Conservation (phyloP, 2,329 filamentous ascomycete genomes). For the Endoconidiophora laricicola region DNA sequence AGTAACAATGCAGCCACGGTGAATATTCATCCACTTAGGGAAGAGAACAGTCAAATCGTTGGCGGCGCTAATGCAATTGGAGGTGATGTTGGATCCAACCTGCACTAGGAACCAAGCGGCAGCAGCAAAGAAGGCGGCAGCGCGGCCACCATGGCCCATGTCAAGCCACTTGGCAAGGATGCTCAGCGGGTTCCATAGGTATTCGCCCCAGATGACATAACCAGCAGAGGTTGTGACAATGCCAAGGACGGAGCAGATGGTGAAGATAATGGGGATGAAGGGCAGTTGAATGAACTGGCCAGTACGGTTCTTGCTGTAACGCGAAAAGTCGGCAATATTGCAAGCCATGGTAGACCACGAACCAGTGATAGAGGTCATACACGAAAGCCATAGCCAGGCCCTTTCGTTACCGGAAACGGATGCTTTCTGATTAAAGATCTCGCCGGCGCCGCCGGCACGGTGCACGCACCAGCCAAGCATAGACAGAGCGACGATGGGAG, state of each 20-base stretch:
- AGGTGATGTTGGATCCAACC: slow-evolving; percentile 19
- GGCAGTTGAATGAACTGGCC: slow-evolving; percentile 31
- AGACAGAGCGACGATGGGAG: slow-evolving; percentile 14
- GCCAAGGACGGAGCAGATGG: slow-evolving; percentile 28
- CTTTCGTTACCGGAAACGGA: slow-evolving; percentile 21
- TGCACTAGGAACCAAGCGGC: slow-evolving; percentile 18
- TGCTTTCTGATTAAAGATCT: slow-evolving; percentile 12
- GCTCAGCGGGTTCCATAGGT: slow-evolving; percentile 32
- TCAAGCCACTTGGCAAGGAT: slow-evolving; percentile 27
- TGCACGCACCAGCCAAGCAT: slow-evolving; percentile 24
- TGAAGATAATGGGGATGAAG: slow-evolving; percentile 31
- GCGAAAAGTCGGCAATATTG: slow-evolving; percentile 29
- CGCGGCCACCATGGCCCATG: slow-evolving; percentile 17
- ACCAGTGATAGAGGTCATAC: slow-evolving; percentile 30
- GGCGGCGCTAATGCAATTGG: slow-evolving; percentile 18
- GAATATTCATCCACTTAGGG: slow-evolving; percentile 20
- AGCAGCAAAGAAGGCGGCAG: slow-evolving; percentile 18
- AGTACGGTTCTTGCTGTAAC: slow-evolving; percentile 23
- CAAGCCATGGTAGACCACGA: slow-evolving; percentile 32
- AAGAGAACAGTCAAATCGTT: slow-evolving; percentile 19
- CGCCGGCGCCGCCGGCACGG: slow-evolving; percentile 13
- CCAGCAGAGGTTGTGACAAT: slow-evolving; percentile 32
- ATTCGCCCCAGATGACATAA: slow-evolving; percentile 26
- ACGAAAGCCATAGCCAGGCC: slow-evolving; percentile 25
- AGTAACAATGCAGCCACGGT: slow-evolving; percentile 19